Base-by-base conservation (phyloP, 2,329 filamentous ascomycete genomes). In the Pestalotiopsis sp. region DNA sequence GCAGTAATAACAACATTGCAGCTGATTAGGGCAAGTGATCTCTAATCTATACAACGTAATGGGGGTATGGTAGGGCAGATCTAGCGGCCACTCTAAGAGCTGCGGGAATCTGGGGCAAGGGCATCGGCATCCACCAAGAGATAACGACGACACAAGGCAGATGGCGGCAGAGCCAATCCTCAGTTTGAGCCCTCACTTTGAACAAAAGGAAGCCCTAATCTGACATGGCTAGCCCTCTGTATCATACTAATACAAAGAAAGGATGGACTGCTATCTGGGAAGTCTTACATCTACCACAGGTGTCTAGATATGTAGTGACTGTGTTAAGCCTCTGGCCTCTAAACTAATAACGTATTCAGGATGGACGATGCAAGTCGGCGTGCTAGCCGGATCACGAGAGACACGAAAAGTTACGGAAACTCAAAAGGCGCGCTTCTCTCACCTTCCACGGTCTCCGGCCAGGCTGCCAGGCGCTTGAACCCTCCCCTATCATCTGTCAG, bases 361-460 rank as follows among this genome's bases (percentile, higher is more conserved):
- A 52, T 52, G 44, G 44, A 52, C 44, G 44, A 17, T 52, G 44
- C 44, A 52, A 52, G 44, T 52, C 44, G 44, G 44, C 44, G 44
- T 52, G 44, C 44, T 52, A 52, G 44, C 44, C 44, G 44, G 44
- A 52, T 52, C 44, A 52, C 44, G 44, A 52, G 44, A 52, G 44
- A 52, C 44, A 52, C 44, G 44, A 52, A 35, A 35, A 35, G 30
- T 35, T 35, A 35, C 30, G 30, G 30, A 35, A 35, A 35, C 35
- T 35, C 56, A 61, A 61, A 60, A 60, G 38, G 38, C 30, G 60
- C 39, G 60, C 38, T 63, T 63, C 60, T 52, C 17, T 63, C 35
- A 24, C 38, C 39, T 63, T 63, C 60, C 39, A 63, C 39, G 60
- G 26, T 24, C 17, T 35, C 56, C 22, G 56, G 24, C 22, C 22